These are phyloP conservation scores for Kwoniella sp. DNA, from an alignment of 768 basidiomycete genomes.

Conservation along the genomic window DNA sequence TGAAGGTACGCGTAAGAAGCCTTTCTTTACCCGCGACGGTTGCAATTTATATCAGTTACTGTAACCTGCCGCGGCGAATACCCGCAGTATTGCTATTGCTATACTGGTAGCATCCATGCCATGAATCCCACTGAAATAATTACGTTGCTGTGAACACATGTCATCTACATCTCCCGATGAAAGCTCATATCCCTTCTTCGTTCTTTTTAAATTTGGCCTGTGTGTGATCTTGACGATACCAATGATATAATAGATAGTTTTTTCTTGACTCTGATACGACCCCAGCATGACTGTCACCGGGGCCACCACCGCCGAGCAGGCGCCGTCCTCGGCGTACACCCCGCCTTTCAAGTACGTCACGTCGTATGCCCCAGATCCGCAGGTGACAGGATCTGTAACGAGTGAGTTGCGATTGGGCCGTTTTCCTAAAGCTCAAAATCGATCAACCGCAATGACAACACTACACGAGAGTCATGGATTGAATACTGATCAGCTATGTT, in stretches of 20 bases:
- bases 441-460: no score
- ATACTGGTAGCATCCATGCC: no score
- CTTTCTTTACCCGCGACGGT: neutral
- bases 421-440: no score
- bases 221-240: neutral
- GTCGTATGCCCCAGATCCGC: slow-evolving; percentile 30
- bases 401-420: slow-evolving; percentile 26
- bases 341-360: slow-evolving; percentile 52
- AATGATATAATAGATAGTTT: neutral
- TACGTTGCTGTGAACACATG: neutral
- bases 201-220: no score
- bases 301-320: slow-evolving; percentile 37
- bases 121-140: slow-evolving; percentile 3
- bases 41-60: neutral
- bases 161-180: no score
- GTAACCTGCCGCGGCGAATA: neutral
- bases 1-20: no score
- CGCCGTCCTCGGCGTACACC: slow-evolving; percentile 33
- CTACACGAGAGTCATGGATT: no score
- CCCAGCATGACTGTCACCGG: slow-evolving; percentile 47
- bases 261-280: neutral
- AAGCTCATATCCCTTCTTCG: no score
- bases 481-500: neutral
- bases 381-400: slow-evolving; percentile 44
- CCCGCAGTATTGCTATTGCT: neutral